Evolutionary conservation across 1,284 basidiomycete genomes (phyloP), one percentile per base, ranked within the genome.

Genomic region (Singerocomus inundabilis): DNA sequence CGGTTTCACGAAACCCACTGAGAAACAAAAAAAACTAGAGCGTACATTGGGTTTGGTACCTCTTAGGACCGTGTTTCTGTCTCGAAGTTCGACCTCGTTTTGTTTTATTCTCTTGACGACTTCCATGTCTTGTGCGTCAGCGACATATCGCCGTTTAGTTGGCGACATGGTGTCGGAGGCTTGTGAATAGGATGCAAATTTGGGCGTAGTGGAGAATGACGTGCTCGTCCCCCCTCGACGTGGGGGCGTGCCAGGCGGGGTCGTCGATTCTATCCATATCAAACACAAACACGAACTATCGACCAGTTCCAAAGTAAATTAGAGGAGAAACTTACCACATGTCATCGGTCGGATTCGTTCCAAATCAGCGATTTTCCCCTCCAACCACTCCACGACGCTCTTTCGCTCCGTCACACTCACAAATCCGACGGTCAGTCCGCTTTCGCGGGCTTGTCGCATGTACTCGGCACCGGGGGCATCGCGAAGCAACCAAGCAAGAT

Each of bases 391-490:
- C 25, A 91, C 81, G 0, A 95, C 82, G 34, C 76, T 77, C 70
- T 89, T 90, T 53, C 93, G 75, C 70, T 95, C 93, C 2, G 91
- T 91, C 35, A 92, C 84, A 60, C 88, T 85, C 37, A 96, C 90
- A 64, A 92, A 91, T 0, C 85, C 84, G 28, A 82, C 77, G 2
- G 78, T 75, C 28, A 92, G 70, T 2, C 88, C 88, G 46, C 77
- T 79, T 59, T 89, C 85, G 53, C 91, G 77, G 4, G 85, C 85
- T 59, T 89, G 85, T 67, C 85, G 86, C 79, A 95, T 84, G 69
- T 96, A 97, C 59, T 94, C 91, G 24, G 85, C 88, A 31, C 84
- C 81, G 1, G 81, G 75, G 1, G 81, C 80, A 62, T 91, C 88
- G 42, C 81, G 76, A 34, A 88, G 76, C 1, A 83, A 71, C 86